These are phyloP conservation scores for Penicillium macrosclerotiorum DNA, from an alignment of 495 filamentous ascomycete species.

Conservation along the genomic window DNA sequence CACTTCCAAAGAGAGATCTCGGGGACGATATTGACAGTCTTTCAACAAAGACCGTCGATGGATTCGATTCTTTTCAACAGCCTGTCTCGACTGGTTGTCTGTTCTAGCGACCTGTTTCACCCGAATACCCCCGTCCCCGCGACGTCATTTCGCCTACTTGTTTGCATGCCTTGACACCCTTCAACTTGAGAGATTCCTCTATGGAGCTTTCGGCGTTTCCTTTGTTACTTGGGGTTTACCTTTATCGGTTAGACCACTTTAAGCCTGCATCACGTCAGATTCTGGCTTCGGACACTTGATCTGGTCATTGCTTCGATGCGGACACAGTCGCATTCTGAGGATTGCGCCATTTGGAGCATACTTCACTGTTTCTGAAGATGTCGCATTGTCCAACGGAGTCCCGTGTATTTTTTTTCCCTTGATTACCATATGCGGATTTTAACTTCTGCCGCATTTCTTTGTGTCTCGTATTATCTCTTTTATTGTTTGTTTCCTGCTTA, in stretches of 20 bases:
- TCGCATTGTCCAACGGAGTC: constrained; percentile 22
- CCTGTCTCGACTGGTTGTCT: not conserved
- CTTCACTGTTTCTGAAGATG: constrained; percentile 5
- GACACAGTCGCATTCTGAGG: constrained; percentile 1
- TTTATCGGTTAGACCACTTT: no score
- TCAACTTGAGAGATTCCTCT: no score
- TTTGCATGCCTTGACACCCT: not conserved
- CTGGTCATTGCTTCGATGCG: no score
- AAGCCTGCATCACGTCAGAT: constrained; percentile 14
- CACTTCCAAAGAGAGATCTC: not conserved
- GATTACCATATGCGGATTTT: not conserved
- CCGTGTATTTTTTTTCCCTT: constrained; percentile 1
- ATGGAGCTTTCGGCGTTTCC: constrained; percentile 1
- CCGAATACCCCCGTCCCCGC: constrained; percentile 14
- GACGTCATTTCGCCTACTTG: constrained; percentile 1
- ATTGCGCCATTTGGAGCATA: constrained; percentile 15
- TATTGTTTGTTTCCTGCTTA: constrained; percentile 1
- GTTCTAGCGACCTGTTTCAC: not conserved
- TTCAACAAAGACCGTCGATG: not conserved
- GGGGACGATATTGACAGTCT: constrained; percentile 1
- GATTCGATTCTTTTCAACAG: constrained; percentile 5
- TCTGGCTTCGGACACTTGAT: constrained; percentile 10
- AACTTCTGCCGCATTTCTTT: not conserved
- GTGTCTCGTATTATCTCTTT: not conserved
- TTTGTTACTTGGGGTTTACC: no score